These are phyloP conservation scores for Rhizodiscina lignyota DNA, from an alignment of 495 filamentous ascomycete genomes.

Conservation along the genomic window DNA sequence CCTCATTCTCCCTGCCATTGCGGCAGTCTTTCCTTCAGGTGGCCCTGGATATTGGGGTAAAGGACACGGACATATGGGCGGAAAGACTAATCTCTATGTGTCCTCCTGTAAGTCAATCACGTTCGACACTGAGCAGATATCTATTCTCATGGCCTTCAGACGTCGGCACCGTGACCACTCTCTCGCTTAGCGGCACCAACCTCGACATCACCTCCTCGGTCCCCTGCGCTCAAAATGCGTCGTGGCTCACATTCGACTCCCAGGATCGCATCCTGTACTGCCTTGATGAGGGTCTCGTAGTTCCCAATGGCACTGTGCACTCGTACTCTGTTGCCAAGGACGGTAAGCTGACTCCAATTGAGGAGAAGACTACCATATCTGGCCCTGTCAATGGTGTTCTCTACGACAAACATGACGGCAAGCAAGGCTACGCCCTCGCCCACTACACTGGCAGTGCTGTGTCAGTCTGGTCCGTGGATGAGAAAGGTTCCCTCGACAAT, in stretches of 20 bases:
- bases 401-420: slow-evolving; percentile 13
- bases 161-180: not conserved
- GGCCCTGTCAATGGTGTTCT: slow-evolving; percentile 18
- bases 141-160: too few species aligned
- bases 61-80: too few species aligned
- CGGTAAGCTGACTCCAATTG: slow-evolving; percentile 13
- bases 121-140: too few species aligned
- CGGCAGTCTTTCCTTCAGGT: too few species aligned
- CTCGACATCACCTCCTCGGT: slow-evolving; percentile 4
- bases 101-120: too few species aligned
- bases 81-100: too few species aligned
- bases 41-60: too few species aligned
- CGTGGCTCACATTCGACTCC: slow-evolving; percentile 18
- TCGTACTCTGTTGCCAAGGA: slow-evolving; percentile 12
- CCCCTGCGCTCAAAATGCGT: slow-evolving; percentile 14
- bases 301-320: slow-evolving; percentile 19
- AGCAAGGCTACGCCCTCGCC: slow-evolving; percentile 11
- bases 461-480: slow-evolving; percentile 2
- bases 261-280: slow-evolving; percentile 15
- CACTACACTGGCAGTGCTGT: slow-evolving; percentile 9
- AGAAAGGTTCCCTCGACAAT: not conserved
- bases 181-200: slow-evolving; percentile 6
- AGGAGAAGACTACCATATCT: slow-evolving; percentile 12
- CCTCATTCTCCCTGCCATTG: too few species aligned
- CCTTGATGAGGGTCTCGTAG: slow-evolving; percentile 18